A percentile compares a stretch with the other conserved stretches of the same genome.
Evolutionary conservation across 169 alveolate species (phyloP).

Genomic region (Babesia caballi): DNA sequence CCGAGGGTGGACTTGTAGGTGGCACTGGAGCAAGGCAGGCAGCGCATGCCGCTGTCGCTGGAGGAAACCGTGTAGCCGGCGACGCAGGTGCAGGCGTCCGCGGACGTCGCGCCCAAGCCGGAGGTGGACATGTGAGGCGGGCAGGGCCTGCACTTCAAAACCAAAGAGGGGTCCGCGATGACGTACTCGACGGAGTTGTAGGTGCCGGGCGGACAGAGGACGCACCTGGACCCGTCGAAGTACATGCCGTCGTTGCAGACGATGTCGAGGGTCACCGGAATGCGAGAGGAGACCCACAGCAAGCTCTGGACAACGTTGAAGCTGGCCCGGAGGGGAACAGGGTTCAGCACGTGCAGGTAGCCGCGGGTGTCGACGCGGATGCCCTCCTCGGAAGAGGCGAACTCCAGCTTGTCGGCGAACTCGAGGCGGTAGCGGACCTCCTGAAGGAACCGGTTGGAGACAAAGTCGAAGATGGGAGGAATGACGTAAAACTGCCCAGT

Average conservation of each 20-base stretch:
- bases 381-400: background rate
- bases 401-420: background rate
- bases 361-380: slow-evolving; percentile 14
- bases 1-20: slow-evolving; percentile 65
- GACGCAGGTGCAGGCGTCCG: slow-evolving; percentile 72
- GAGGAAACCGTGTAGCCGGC: slow-evolving; percentile 56
- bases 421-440: background rate
- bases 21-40: slow-evolving; percentile 63
- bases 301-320: slow-evolving; percentile 26
- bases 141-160: slow-evolving; percentile 57
- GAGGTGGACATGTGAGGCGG: slow-evolving; percentile 57
- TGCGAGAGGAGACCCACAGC: slow-evolving; percentile 24
- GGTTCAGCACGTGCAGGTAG: slow-evolving; percentile 3
- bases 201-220: slow-evolving; percentile 73
- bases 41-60: slow-evolving; percentile 13
- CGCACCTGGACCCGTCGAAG: slow-evolving; percentile 56
- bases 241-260: slow-evolving; percentile 75
- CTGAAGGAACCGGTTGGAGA: background rate
- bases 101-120: slow-evolving; percentile 65
- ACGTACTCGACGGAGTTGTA: slow-evolving; percentile 45
- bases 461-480: background rate
- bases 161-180: slow-evolving; percentile 1
- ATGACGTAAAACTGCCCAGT: background rate
- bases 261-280: slow-evolving; percentile 16
- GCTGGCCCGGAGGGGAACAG: slow-evolving; percentile 7